Percentiles rank a stretch among this genome's conserved stretches.
These are phyloP conservation scores for Torrubiellomyces zombiae DNA, from an alignment of 2,329 filamentous ascomycete genomes.

Conservation along the genomic window DNA sequence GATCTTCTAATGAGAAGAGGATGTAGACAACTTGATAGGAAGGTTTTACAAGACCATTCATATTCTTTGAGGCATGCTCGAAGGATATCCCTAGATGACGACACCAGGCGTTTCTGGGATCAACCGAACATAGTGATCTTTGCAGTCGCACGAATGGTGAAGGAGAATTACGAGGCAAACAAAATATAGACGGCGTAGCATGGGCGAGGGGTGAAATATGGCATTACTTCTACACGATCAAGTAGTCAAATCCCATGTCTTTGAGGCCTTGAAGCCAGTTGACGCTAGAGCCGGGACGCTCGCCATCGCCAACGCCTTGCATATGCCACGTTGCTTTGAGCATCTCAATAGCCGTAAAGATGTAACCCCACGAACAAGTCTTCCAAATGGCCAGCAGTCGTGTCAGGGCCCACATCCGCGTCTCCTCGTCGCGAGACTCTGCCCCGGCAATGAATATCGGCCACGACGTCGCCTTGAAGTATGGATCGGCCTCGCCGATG, in stretches of 20 bases:
- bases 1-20: no score
- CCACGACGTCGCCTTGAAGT: constrained; percentile 45
- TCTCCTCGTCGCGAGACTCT: constrained; percentile 28
- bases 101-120: no score
- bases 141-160: no score
- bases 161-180: no score
- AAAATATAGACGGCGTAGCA: no score
- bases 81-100: no score
- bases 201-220: no score
- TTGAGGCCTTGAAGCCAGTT: constrained; percentile 27
- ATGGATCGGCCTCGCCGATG: constrained; percentile 28
- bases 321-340: constrained; percentile 29
- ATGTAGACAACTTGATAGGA: no score
- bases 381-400: constrained; percentile 27
- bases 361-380: constrained; percentile 32
- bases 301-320: constrained; percentile 16
- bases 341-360: constrained; percentile 31
- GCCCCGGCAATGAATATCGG: constrained; percentile 41
- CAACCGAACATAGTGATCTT: no score
- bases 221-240: constrained; percentile 29
- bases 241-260: constrained; percentile 25
- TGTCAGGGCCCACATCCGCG: constrained; percentile 33
- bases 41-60: no score
- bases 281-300: constrained; percentile 7
- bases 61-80: no score